Percentiles rank a stretch among this genome's conserved stretches.
These are phyloP conservation scores for Aspergillus vadensis DNA, from an alignment of 2,329 filamentous ascomycete species.

Conservation along the genomic window DNA sequence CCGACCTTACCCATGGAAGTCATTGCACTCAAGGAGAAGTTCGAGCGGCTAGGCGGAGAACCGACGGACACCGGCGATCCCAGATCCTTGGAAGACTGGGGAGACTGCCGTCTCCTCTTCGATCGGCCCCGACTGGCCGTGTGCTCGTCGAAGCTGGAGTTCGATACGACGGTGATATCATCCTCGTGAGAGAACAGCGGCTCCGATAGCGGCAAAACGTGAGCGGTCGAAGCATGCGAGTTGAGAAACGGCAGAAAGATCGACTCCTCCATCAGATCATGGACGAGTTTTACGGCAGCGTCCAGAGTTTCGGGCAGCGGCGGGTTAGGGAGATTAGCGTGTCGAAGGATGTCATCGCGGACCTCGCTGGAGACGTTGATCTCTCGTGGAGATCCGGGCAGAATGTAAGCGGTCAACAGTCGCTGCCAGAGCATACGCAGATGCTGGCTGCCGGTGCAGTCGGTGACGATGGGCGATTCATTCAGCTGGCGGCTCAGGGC, in stretches of 20 bases:
- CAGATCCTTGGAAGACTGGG: slow-evolving; percentile 37
- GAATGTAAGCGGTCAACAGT: slow-evolving; percentile 85
- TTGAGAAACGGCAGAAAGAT: slow-evolving; percentile 91
- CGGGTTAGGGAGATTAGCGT: slow-evolving; percentile 58
- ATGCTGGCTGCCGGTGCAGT: slow-evolving; percentile 64
- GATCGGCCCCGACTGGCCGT: slow-evolving; percentile 30
- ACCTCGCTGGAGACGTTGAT: slow-evolving; percentile 88
- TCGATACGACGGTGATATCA: slow-evolving; percentile 36
- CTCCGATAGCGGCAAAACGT: slow-evolving; percentile 50
- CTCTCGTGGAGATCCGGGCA: slow-evolving; percentile 79
- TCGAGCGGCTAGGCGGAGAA: slow-evolving; percentile 32
- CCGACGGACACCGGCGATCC: slow-evolving; percentile 27
- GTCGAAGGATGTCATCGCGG: slow-evolving; percentile 73
- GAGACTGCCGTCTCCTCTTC: slow-evolving; percentile 33
- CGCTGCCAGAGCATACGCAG: slow-evolving; percentile 83
- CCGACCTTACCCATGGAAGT: slow-evolving; percentile 38
- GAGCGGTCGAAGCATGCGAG: slow-evolving; percentile 54
- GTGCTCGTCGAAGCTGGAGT: slow-evolving; percentile 33
- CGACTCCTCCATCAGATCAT: slow-evolving; percentile 97
- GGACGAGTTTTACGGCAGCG: slow-evolving; percentile 81
- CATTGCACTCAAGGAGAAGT: slow-evolving; percentile 34
- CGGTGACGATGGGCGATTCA: slow-evolving; percentile 50
- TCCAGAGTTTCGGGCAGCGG: slow-evolving; percentile 79
- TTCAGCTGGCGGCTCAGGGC: slow-evolving; percentile 56
- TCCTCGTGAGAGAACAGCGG: slow-evolving; percentile 43